Evolutionary conservation across 495 filamentous ascomycete species (phyloP).

Genomic region (Delitschia confertaspora): DNA sequence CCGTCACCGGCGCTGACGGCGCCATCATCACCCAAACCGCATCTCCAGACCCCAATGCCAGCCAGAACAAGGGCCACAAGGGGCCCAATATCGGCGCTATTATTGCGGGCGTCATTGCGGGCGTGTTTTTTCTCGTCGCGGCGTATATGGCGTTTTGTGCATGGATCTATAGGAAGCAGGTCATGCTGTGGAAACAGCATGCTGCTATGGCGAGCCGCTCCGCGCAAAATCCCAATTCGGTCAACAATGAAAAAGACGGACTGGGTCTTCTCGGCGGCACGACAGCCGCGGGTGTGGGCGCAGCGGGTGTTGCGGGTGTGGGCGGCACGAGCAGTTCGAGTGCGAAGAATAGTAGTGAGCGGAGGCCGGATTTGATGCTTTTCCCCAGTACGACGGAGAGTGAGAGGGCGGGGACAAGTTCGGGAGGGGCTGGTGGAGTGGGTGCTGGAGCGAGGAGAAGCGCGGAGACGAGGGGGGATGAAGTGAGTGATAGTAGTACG

Average conservation of each 20-base stretch:
- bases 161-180: slow-evolving; percentile 58
- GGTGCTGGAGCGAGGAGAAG: not conserved
- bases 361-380: not conserved
- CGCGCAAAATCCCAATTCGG: slow-evolving; percentile 23
- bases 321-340: slow-evolving; percentile 5
- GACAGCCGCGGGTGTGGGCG: too few relatives aligned
- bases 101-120: slow-evolving; percentile 55
- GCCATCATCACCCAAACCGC: slow-evolving; percentile 46
- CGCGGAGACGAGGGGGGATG: not conserved
- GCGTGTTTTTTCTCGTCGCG: slow-evolving; percentile 47
- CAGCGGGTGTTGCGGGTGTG: too few relatives aligned
- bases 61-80: slow-evolving; percentile 11
- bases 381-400: slow-evolving; percentile 2
- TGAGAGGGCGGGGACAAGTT: slow-evolving; percentile 27
- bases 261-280: not conserved
- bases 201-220: slow-evolving; percentile 44
- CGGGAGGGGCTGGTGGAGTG: slow-evolving; percentile 15
- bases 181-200: slow-evolving; percentile 53
- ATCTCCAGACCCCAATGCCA: slow-evolving; percentile 27
- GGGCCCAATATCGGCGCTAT: slow-evolving; percentile 42
- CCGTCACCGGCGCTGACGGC: slow-evolving; percentile 49
- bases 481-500: slow-evolving; percentile 33
- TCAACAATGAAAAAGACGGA: slow-evolving; percentile 33
- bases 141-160: slow-evolving; percentile 62
- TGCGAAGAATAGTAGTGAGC: slow-evolving; percentile 11